Evolutionary conservation across 2,329 filamentous ascomycete genomes (phyloP).

Genomic region (Myriosclerotinia scirpicola): DNA sequence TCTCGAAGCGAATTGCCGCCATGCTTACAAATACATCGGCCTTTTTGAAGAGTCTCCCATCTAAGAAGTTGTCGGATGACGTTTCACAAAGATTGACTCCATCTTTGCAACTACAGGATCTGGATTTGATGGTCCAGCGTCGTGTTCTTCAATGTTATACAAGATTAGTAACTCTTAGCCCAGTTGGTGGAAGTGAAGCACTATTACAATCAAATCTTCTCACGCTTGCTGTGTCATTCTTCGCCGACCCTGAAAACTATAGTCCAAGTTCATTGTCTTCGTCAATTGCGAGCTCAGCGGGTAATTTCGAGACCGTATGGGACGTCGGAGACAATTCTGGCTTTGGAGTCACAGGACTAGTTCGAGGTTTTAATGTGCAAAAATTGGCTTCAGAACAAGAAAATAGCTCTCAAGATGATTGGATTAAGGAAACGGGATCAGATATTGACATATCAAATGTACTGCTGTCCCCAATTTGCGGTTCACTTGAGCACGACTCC

Average conservation of each 20-base stretch:
- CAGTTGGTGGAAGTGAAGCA: slow-evolving; percentile 79
- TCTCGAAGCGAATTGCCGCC: slow-evolving; percentile 84
- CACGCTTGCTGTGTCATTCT: slow-evolving; percentile 84
- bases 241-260: slow-evolving; percentile 90
- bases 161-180: slow-evolving; percentile 84
- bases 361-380: slow-evolving; percentile 72
- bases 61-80: slow-evolving; percentile 84
- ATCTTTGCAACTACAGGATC: slow-evolving; percentile 82
- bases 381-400: slow-evolving; percentile 69
- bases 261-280: slow-evolving; percentile 81
- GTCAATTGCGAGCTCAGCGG: slow-evolving; percentile 86
- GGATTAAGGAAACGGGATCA: slow-evolving; percentile 55
- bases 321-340: slow-evolving; percentile 92
- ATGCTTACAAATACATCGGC: slow-evolving; percentile 95
- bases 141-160: slow-evolving; percentile 94
- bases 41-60: slow-evolving; percentile 81
- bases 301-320: slow-evolving; percentile 91
- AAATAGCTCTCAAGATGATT: slow-evolving; percentile 50
- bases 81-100: slow-evolving; percentile 79
- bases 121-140: slow-evolving; percentile 89
- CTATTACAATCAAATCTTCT: slow-evolving; percentile 89
- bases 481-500: slow-evolving; percentile 86
- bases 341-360: slow-evolving; percentile 86
- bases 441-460: slow-evolving; percentile 65
- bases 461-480: slow-evolving; percentile 70